These are phyloP conservation scores for Crataegus laevigata DNA, from an alignment of 306 rosid species.

Conservation along the genomic window DNA sequence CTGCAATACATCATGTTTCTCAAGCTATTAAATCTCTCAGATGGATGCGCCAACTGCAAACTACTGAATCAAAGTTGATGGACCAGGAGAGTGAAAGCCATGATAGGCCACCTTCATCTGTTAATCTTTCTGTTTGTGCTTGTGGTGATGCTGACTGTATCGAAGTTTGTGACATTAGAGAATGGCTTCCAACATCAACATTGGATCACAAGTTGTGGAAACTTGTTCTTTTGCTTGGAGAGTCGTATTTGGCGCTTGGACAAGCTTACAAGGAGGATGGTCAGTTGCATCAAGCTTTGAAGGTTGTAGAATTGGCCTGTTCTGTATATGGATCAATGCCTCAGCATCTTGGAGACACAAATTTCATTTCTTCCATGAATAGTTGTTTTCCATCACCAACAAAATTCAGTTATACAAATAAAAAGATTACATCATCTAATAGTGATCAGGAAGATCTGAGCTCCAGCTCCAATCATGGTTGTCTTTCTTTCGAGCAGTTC, in stretches of 20 bases:
- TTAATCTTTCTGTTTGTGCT: conserved; percentile 70
- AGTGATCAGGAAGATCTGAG: conserved; percentile 29
- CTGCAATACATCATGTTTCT: conserved; percentile 96
- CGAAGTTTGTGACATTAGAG: conserved; percentile 92
- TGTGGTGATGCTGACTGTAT: conserved; percentile 96
- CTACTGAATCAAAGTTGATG: conserved; percentile 49
- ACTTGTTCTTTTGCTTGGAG: conserved; percentile 94
- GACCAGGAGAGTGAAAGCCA: conserved; percentile 38
- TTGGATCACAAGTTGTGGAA: conserved; percentile 91
- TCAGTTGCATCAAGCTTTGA: conserved; percentile 77
- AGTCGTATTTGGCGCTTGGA: conserved; percentile 90
- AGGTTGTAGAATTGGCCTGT: conserved; percentile 81
- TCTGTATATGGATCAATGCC: conserved; percentile 99
- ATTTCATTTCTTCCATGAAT: conserved; percentile 80
- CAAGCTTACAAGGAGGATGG: conserved; percentile 80
- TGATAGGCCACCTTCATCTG: conserved; percentile 43
- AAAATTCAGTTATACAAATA: conserved; percentile 32
- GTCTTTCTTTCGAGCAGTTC: conserved; percentile 46
- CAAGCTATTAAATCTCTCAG: conserved; percentile 95
- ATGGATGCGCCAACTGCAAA: conserved; percentile 89
- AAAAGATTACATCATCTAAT: conserved; percentile 24
- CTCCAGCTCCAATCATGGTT: conserved; percentile 25
- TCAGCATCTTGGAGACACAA: conserved; percentile 72
- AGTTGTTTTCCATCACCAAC: conserved; percentile 36
- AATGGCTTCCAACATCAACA: conserved; percentile 94